Evolutionary conservation across 1,284 basidiomycete species (phyloP), one percentile per base, ranked within the genome.

Genomic region (Leccinum huronense): DNA sequence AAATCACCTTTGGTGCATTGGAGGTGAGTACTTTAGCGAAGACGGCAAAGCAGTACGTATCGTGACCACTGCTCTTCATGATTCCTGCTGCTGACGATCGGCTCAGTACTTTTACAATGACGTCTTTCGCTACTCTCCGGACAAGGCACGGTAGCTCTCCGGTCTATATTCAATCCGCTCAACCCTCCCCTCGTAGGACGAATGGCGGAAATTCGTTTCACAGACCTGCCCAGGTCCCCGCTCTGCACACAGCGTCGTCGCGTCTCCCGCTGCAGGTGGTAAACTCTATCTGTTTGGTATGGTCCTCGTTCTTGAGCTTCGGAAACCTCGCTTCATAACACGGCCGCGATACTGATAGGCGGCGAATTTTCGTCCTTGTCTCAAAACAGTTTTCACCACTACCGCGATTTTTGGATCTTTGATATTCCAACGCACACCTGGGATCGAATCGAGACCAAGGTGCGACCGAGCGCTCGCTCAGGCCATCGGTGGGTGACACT

Each of bases 381-480:
- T 66, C 94, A 97, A 75, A 95, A 89, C 34, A 88, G 87, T 0
- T 97, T 97, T 76, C 93, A 96, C 69, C 94, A 97, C 72, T 97
- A 95, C 73, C 86, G 92, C 53, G 93, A 96, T 70, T 88, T 95
- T 71, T 93, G 90, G 90, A 83, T 83, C 57, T 93, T 94, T 69
- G 89, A 93, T 68, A 84, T 93, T 38, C 67, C 80, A 3, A 87
- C 85, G 0, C 91, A 94, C 71, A 78, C 84, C 0, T 98, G 95
- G 95, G 93, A 97, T 66, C 82, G 93, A 19, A 92, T 97, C 63
- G 95, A 97, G 27, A 84, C 93, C 8, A 96, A 94, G 73, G 77
- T 90, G 16, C 83, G 87, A 16, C 95, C 95, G 0, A 88, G 84
- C 54, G 92, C 94, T 2, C 82, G 95, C 33, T 93, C 90, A 14